Percentiles rank a stretch among this genome's conserved stretches.
These are phyloP conservation scores for Fraxinus ornus DNA, from an alignment of 305 asterid genomes.

Conservation along the genomic window DNA sequence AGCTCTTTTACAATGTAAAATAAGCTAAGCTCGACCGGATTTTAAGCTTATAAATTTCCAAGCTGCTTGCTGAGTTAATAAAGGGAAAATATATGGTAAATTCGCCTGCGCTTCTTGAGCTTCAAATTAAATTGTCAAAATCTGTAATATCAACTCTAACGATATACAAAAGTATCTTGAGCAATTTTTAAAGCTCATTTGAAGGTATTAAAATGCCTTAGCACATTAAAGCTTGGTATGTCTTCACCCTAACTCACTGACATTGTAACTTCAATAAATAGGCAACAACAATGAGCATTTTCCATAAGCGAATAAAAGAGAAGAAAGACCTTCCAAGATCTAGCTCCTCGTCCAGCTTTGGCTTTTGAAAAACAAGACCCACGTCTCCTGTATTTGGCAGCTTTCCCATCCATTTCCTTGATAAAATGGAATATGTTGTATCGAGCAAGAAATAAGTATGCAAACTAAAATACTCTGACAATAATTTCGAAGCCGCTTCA, in stretches of 20 bases:
- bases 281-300: slow-evolving; percentile 8
- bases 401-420: slow-evolving; percentile 52
- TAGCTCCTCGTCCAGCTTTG: slow-evolving; percentile 50
- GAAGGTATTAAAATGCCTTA: neutral
- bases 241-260: neutral
- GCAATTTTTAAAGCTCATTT: neutral
- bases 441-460: slow-evolving; percentile 92
- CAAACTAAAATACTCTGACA: slow-evolving; percentile 78
- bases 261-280: neutral
- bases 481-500: slow-evolving; percentile 79
- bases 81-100: neutral
- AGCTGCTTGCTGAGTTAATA: neutral
- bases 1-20: neutral
- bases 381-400: slow-evolving; percentile 51
- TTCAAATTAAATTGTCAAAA: neutral
- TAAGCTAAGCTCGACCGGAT: neutral
- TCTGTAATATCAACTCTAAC: neutral
- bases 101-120: neutral
- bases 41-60: neutral
- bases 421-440: slow-evolving; percentile 61
- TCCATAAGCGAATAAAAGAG: slow-evolving; percentile 1
- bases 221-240: neutral
- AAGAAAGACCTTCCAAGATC: slow-evolving; percentile 68
- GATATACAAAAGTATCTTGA: neutral
- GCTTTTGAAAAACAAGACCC: slow-evolving; percentile 37